Percentiles rank a stretch among this genome's conserved stretches.
Conservation (phyloP, 306 rosid species). For the Ormosia semicastrata region DNA sequence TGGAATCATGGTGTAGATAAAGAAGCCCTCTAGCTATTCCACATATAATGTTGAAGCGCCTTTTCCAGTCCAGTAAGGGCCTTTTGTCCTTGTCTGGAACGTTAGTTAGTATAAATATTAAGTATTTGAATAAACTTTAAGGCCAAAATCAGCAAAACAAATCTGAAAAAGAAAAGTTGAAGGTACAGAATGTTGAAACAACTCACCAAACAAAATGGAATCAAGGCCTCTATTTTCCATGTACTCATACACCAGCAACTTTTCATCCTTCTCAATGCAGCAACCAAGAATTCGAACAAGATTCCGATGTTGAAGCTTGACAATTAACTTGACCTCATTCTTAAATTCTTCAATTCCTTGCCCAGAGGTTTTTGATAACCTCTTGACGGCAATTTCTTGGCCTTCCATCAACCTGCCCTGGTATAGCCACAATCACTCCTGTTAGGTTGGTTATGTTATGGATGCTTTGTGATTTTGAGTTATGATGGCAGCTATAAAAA, state of each 20-base stretch:
- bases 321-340: slow-evolving; percentile 66
- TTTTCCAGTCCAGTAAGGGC: slow-evolving; percentile 45
- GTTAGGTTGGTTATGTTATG: slow-evolving; percentile 23
- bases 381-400: slow-evolving; percentile 74
- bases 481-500: not conserved
- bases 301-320: slow-evolving; percentile 72
- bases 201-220: slow-evolving; percentile 60
- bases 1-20: slow-evolving; percentile 78
- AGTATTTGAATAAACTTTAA: not conserved
- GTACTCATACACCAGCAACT: slow-evolving; percentile 70
- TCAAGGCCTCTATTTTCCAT: slow-evolving; percentile 76
- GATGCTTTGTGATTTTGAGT: not conserved
- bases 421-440: not conserved
- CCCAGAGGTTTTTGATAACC: slow-evolving; percentile 57
- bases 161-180: not conserved
- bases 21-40: slow-evolving; percentile 81
- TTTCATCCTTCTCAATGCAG: slow-evolving; percentile 58
- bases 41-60: slow-evolving; percentile 56
- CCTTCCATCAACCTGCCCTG: slow-evolving; percentile 66
- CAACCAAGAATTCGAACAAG: slow-evolving; percentile 70
- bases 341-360: slow-evolving; percentile 77
- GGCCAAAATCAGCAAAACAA: not conserved
- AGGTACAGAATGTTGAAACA: not conserved
- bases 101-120: not conserved
- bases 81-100: slow-evolving; percentile 42